Evolutionary conservation across 768 basidiomycete genomes (phyloP), one percentile per base, ranked within the genome.

Genomic region (Arthromyces matolae): DNA sequence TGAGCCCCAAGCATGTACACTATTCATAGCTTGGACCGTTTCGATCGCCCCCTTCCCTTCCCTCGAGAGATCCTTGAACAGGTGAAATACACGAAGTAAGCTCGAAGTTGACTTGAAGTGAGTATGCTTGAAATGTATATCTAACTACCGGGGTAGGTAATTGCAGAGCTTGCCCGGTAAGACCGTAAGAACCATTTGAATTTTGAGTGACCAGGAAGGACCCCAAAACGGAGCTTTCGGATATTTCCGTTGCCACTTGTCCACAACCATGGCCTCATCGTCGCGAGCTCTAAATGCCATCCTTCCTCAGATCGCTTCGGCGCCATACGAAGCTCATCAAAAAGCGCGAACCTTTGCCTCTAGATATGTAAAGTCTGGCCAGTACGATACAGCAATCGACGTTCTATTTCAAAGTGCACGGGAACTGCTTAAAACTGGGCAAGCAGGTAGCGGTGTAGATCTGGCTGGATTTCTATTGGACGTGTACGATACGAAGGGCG

Each of bases 311-410:
- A 85, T 93, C 42, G 65, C 77, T 5, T 72, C 74, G 8, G 80
- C 84, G 8, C 90, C 93, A 28, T 96, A 96, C 65, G 91, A 93
- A 52, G 94, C 94, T 0, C 95, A 97, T 59, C 94, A 97, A 66
- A 97, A 97, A 68, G 92, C 93, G 8, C 81, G 95, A 22, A 97
- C 94, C 14, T 96, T 95, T 55, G 92, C 92, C 4, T 84, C 93
- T 3, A 79, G 94, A 58, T 91, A 91, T 64, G 73, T 76, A 42
- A 92, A 93, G 71, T 80, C 89, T 3, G 74, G 73, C 2, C 86
- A 94, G 56, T 84, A 86, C 60, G 84, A 86, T 60, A 84, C 84
- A 12, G 94, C 96, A 14, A 88, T 93, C 66, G 87, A 94, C 64
- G 88, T 98, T 4, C 81, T 97, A 41, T 97, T 96, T 68, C 88